phyloP scores from a whole-genome alignment of 441 rosid genomes.

The Croton setiger region DNA sequence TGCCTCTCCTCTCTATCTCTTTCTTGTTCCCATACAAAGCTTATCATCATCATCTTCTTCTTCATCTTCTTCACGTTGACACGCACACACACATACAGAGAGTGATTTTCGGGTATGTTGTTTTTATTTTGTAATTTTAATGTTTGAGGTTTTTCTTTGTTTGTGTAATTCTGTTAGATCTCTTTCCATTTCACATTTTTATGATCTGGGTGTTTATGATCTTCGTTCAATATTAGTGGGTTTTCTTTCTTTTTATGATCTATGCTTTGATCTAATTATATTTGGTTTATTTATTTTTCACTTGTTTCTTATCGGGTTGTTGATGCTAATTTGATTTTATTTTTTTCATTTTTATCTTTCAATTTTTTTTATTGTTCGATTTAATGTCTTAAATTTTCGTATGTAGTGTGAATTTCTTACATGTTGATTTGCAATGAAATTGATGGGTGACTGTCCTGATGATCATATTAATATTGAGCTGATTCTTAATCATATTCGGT shows the following conservation, averaged over 20 bases:
- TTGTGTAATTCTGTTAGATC: constrained; percentile 27
- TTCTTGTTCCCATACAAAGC: neutral
- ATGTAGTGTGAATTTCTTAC: neutral
- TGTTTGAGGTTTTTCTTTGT: neutral
- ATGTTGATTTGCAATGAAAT: neutral
- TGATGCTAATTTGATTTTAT: constrained; percentile 1
- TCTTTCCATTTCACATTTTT: constrained; percentile 17
- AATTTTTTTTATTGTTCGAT: constrained; percentile 12
- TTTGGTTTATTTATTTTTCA: constrained; percentile 5
- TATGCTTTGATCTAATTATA: constrained; percentile 32
- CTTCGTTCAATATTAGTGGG: constrained; percentile 16
- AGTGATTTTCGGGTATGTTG: constrained; percentile 21
- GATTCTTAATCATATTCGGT: neutral
- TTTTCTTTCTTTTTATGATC: constrained; percentile 22
- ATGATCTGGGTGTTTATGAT: constrained; percentile 30
- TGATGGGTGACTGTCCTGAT: neutral
- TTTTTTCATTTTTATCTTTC: constrained; percentile 10
- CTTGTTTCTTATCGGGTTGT: constrained; percentile 10
- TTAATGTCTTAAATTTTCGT: neutral
- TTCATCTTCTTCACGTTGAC: neutral
- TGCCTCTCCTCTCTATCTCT: constrained; percentile 6
- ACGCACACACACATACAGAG: neutral
- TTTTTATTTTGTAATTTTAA: neutral
- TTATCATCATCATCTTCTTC: constrained; percentile 8
- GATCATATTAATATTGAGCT: constrained; percentile 17